Evolutionary conservation across 2,329 filamentous ascomycete species (phyloP), one percentile per base, ranked within the genome.

Genomic region (Pseudofabraea citricarpa): DNA sequence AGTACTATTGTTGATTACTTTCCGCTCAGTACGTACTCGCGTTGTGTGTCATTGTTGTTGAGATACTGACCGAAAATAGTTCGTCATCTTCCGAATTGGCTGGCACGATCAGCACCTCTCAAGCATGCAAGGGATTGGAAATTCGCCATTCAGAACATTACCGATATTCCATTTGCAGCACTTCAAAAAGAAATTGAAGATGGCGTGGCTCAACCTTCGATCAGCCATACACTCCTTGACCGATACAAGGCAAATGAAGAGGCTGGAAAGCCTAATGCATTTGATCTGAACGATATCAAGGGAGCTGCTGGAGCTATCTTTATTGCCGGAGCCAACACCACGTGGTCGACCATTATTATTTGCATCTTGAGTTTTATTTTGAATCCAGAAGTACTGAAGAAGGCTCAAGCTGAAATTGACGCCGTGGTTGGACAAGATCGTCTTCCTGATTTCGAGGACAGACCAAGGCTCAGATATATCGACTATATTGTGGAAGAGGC

Each of bases 291-390:
- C 4, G 51, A 54, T 26, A 68, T 75, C 51, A 72, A 74, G 52
- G 72, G 72, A 10, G 71, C 71, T 4, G 66, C 70, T 1, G 72
- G 66, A 1, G 67, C 71, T 7, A 65, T 75, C 9, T 74, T 65
- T 51, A 67, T 69, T 27, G 71, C 72, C 12, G 72, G 72, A 9
- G 23, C 32, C 19, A 45, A 56, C 27, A 55, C 47, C 10, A 73
- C 69, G 3, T 69, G 62, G 66, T 61, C 62, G 36, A 68, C 66
- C 1, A 47, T 69, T 31, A 53, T 69, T 5, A 60, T 67, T 5
- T 67, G 63, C 35, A 62, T 74, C 32, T 58, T 74, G 18, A 67
- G 66, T 47, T 18, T 56, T 18, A 31, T 56, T n/a, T 36, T 54
- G 2, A 33, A 57, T 31, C 71, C 68, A 1, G 60, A 63, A 3